Evolutionary conservation across 169 alveolate species (phyloP).

Genomic region (Miamiensis avidus): DNA sequence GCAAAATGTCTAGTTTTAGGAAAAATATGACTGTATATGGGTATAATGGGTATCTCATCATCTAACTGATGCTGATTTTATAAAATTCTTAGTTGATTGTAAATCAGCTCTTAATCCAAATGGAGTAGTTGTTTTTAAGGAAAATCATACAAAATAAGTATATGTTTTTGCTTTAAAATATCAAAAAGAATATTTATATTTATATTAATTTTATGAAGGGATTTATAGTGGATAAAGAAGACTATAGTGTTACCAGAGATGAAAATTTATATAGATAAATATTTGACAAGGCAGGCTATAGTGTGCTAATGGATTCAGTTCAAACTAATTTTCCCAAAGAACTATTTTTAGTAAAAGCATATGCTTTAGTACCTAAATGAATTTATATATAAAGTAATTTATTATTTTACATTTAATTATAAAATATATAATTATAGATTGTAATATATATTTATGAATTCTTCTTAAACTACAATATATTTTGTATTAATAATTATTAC

Average conservation of each 20-base stretch:
- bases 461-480: too few species aligned
- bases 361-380: constrained; percentile 19
- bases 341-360: constrained; percentile 27
- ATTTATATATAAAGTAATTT: too few species aligned
- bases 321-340: constrained; percentile 45
- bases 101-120: constrained; percentile 9
- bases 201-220: background rate
- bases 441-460: too few species aligned
- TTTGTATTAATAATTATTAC: too few species aligned
- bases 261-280: constrained; percentile 24
- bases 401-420: too few species aligned
- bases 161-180: background rate
- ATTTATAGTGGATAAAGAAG: constrained; percentile 18
- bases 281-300: constrained; percentile 26
- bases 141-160: constrained; percentile 23
- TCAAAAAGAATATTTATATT: too few species aligned
- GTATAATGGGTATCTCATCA: constrained; percentile 47
- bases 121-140: constrained; percentile 44
- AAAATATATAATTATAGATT: too few species aligned
- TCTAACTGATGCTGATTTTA: constrained; percentile 40
- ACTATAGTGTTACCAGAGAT: constrained; percentile 32
- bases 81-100: constrained; percentile 26
- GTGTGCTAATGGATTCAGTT: background rate
- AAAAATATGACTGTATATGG: constrained; percentile 49
- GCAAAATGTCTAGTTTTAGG: constrained; percentile 22